phyloP scores from a whole-genome alignment of 306 rosid species.

The Trifolium dubium region DNA sequence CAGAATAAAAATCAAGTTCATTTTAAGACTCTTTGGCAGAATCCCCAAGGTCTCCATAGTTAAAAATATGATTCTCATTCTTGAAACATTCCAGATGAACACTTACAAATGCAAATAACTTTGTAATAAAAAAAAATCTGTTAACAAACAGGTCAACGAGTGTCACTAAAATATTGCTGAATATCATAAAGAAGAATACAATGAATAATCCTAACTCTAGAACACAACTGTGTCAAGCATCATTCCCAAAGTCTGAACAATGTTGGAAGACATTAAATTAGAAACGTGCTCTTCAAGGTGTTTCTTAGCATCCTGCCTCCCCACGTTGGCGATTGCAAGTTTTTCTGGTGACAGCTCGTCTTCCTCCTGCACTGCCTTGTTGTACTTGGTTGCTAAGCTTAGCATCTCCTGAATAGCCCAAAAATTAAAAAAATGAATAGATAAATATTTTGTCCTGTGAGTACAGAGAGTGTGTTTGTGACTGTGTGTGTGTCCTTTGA shows the following conservation, averaged over 20 bases:
- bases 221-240: slow-evolving; percentile 96
- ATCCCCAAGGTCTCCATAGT: neutral
- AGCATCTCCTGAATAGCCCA: slow-evolving; percentile 76
- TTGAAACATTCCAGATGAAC: slow-evolving; percentile 22
- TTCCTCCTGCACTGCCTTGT: slow-evolving; percentile 96
- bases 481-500: neutral
- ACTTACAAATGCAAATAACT: slow-evolving; percentile 14
- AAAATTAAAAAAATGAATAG: neutral
- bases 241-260: slow-evolving; percentile 88
- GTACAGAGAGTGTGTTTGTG: neutral
- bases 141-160: slow-evolving; percentile 8
- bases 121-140: neutral
- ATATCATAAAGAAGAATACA: slow-evolving; percentile 3
- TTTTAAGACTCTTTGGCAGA: neutral
- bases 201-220: slow-evolving; percentile 35
- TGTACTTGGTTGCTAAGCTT: slow-evolving; percentile 74
- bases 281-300: slow-evolving; percentile 95
- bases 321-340: slow-evolving; percentile 68
- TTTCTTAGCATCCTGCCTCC: slow-evolving; percentile 86
- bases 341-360: slow-evolving; percentile 89
- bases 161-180: slow-evolving; percentile 11
- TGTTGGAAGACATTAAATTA: slow-evolving; percentile 93
- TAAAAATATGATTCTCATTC: neutral
- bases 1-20: neutral
- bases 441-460: neutral